Conservation (phyloP, 2,329 filamentous ascomycete species). For the Neofusicoccum cordaticola region DNA sequence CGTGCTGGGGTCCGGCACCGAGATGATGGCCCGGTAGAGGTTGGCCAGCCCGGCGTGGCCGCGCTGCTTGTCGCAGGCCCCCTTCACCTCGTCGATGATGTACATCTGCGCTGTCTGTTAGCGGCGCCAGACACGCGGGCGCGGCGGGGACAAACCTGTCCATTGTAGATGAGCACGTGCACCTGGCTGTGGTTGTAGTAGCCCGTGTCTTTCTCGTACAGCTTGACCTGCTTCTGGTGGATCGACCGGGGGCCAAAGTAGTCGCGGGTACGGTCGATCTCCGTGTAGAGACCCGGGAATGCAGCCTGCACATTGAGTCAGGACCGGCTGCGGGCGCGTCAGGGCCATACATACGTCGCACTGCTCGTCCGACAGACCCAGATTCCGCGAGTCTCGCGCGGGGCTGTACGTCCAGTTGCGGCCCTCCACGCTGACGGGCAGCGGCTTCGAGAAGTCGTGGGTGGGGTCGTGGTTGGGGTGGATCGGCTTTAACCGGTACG, state of each 20-base stretch:
- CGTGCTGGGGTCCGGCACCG: background rate
- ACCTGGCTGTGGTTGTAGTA: background rate
- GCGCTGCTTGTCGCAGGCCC: background rate
- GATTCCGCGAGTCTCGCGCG: background rate
- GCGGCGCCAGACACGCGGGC: background rate
- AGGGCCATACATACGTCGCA: background rate
- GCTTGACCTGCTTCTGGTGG: constrained; percentile 3
- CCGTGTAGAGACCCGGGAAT: constrained; percentile 8
- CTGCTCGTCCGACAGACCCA: constrained; percentile 14
- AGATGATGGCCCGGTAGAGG: constrained; percentile 13
- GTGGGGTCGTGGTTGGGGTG: background rate
- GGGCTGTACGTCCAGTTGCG: constrained; percentile 7
- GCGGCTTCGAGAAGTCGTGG: too few relatives aligned
- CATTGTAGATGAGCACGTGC: constrained; percentile 14
- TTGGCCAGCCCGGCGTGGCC: constrained; percentile 4
- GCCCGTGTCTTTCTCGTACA: background rate
- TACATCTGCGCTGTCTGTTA: background rate
- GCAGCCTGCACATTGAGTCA: background rate
- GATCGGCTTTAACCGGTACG: background rate
- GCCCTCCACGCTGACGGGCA: too few relatives aligned
- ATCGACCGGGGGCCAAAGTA: background rate
- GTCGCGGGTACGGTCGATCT: constrained; percentile 3
- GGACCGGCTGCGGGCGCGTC: background rate
- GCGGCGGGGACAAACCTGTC: background rate
- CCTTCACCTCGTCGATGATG: constrained; percentile 10